Evolutionary conservation across 345 rosid species (phyloP).

Genomic region (Limnanthes douglasii): DNA sequence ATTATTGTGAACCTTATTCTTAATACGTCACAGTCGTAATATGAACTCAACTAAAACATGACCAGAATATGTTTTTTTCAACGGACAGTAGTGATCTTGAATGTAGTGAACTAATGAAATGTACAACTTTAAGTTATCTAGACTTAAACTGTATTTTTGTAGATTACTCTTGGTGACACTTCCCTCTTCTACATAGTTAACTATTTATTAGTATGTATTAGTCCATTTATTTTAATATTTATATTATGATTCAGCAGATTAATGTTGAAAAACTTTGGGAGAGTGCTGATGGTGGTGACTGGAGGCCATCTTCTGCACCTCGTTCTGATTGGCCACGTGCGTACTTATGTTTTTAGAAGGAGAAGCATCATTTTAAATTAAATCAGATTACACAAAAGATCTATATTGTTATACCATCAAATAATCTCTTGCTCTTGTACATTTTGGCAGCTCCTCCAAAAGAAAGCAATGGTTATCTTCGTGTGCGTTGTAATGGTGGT

Average conservation of each 20-base stretch:
- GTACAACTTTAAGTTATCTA: not conserved
- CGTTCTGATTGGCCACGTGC: slow-evolving; percentile 87
- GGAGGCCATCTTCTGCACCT: slow-evolving; percentile 98
- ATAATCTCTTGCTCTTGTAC: not conserved
- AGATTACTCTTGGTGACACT: not conserved
- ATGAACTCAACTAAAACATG: too few relatives aligned
- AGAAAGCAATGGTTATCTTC: slow-evolving; percentile 79
- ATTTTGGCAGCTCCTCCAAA: slow-evolving; percentile 67
- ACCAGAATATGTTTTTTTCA: too few relatives aligned
- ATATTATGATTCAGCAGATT: slow-evolving; percentile 24
- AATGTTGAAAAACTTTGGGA: slow-evolving; percentile 79
- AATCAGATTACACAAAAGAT: not conserved
- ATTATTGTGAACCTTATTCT: too few relatives aligned
- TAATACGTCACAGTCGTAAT: too few relatives aligned
- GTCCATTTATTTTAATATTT: slow-evolving; percentile 2
- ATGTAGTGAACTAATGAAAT: not conserved
- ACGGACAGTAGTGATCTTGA: not conserved
- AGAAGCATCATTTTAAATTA: slow-evolving; percentile 6
- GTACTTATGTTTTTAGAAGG: slow-evolving; percentile 13
- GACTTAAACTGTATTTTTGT: not conserved
- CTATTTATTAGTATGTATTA: not conserved
- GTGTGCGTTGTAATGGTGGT: slow-evolving; percentile 97
- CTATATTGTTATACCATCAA: too few relatives aligned
- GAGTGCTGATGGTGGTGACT: slow-evolving; percentile 69
- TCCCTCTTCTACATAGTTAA: not conserved